These are phyloP conservation scores for Neospermospora avenae DNA, from an alignment of 2,329 filamentous ascomycete species.

Conservation along the genomic window DNA sequence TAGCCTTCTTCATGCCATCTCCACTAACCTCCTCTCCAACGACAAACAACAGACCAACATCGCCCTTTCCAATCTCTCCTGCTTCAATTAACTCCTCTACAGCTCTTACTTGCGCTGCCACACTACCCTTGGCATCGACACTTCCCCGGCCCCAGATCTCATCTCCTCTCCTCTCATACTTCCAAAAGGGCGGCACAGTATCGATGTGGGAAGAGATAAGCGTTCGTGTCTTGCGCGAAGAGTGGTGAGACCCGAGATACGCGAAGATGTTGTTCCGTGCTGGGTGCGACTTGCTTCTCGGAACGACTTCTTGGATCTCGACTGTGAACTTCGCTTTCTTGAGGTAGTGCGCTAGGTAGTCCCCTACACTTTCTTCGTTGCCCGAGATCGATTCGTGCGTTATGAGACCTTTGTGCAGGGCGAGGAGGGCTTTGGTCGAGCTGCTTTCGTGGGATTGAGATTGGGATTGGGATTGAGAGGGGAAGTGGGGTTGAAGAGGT, in stretches of 20 bases:
- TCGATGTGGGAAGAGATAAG: slow-evolving; percentile 65
- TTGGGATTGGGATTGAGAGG: background rate
- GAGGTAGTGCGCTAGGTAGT: slow-evolving; percentile 57
- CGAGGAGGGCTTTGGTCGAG: slow-evolving; percentile 42
- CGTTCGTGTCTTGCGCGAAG: slow-evolving; percentile 45
- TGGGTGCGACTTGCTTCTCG: slow-evolving; percentile 9
- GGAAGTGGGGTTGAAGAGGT: slow-evolving; percentile 13
- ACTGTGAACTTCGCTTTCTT: slow-evolving; percentile 56
- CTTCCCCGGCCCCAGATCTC: slow-evolving; percentile 69
- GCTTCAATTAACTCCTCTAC: slow-evolving; percentile 51
- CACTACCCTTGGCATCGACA: slow-evolving; percentile 67
- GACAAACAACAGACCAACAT: slow-evolving; percentile 62
- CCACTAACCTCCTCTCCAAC: slow-evolving; percentile 82
- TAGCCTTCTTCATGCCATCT: slow-evolving; percentile 69
- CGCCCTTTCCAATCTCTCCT: slow-evolving; percentile 41
- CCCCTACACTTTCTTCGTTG: slow-evolving; percentile 56
- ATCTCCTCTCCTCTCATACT: slow-evolving; percentile 37
- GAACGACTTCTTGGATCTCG: slow-evolving; percentile 50
- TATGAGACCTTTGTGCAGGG: slow-evolving; percentile 61
- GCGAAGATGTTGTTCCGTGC: slow-evolving; percentile 58
- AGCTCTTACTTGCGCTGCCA: slow-evolving; percentile 73
- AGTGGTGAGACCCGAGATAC: slow-evolving; percentile 41
- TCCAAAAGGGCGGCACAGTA: slow-evolving; percentile 51
- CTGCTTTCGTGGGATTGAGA: slow-evolving; percentile 1
- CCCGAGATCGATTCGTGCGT: slow-evolving; percentile 59